These are phyloP conservation scores for Fusarium sublunatum DNA, from an alignment of 2,329 filamentous ascomycete species.

Conservation along the genomic window DNA sequence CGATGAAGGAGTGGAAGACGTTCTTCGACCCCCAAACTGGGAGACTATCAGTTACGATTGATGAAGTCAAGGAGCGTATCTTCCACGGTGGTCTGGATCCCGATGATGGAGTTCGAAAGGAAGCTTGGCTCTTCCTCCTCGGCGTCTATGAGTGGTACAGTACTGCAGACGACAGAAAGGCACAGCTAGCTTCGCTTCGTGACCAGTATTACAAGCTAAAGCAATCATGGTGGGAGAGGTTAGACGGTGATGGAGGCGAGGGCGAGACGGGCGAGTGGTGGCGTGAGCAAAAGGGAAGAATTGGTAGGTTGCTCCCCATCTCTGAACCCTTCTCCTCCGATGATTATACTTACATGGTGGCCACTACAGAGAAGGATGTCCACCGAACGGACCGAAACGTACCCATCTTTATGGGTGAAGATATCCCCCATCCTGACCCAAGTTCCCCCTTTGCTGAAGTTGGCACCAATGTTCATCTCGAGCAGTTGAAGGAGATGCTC, in stretches of 20 bases:
- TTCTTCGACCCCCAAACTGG: conserved; percentile 86
- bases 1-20: conserved; percentile 86
- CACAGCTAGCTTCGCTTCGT: conserved; percentile 82
- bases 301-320: conserved; percentile 72
- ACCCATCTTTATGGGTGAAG: conserved; percentile 94
- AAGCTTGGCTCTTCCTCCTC: conserved; percentile 94
- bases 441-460: conserved; percentile 92
- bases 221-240: conserved; percentile 93
- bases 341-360: conserved; percentile 30
- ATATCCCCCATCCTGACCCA: conserved; percentile 95
- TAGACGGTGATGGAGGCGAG: conserved; percentile 83
- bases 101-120: conserved; percentile 92
- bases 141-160: conserved; percentile 96
- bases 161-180: conserved; percentile 84
- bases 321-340: conserved; percentile 12
- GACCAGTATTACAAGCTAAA: conserved; percentile 97
- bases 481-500: conserved; percentile 99
- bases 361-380: conserved; percentile 88
- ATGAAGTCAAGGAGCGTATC: conserved; percentile 96
- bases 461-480: conserved; percentile 96
- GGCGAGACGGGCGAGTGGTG: conserved; percentile 92
- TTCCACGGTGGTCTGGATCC: conserved; percentile 93
- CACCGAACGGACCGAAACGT: conserved; percentile 96
- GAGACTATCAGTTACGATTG: conserved; percentile 79
- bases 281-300: conserved; percentile 92